Conservation (phyloP, 352 stramenopile species). For the Globisporangium splendens region DNA sequence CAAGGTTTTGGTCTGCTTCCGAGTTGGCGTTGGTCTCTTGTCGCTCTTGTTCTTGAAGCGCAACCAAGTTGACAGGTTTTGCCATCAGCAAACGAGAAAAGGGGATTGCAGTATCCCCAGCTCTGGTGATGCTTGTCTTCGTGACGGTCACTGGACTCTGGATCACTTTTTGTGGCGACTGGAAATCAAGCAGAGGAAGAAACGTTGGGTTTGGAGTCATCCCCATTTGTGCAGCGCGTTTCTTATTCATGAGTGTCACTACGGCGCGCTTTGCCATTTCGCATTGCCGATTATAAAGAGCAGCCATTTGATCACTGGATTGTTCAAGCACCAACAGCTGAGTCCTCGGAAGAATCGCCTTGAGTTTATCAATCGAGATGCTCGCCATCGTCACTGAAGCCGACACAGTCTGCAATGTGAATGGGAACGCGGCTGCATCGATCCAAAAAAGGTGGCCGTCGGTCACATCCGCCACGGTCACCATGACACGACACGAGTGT, state of each 20-base stretch:
- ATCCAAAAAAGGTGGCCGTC: conserved; percentile 57
- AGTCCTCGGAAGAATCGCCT: conserved; percentile 37
- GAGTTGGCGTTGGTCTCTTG: background rate
- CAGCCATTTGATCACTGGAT: conserved; percentile 17
- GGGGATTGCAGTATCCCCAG: conserved; percentile 16
- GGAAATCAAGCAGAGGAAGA: conserved; percentile 25
- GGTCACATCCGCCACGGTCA: conserved; percentile 49
- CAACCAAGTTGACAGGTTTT: conserved; percentile 19
- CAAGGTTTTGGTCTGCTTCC: background rate
- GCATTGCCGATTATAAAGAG: conserved; percentile 33
- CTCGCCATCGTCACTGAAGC: conserved; percentile 35
- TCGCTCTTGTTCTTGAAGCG: conserved; percentile 14
- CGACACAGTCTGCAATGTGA: conserved; percentile 46
- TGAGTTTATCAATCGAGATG: conserved; percentile 48
- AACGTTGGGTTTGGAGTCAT: conserved; percentile 14
- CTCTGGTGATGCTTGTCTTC: background rate
- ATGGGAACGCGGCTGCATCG: conserved; percentile 23
- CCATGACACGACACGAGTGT: conserved; percentile 27
- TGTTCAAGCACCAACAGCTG: conserved; percentile 25
- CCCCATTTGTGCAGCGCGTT: conserved; percentile 23
- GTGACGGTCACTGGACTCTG: background rate
- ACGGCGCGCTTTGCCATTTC: conserved; percentile 31
- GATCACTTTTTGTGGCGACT: conserved; percentile 12
- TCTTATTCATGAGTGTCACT: conserved; percentile 49
- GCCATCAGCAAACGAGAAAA: conserved; percentile 27